Evolutionary conservation across 495 filamentous ascomycete species (phyloP), one percentile per base, ranked within the genome.

Genomic region (Coniosporium apollinis): DNA sequence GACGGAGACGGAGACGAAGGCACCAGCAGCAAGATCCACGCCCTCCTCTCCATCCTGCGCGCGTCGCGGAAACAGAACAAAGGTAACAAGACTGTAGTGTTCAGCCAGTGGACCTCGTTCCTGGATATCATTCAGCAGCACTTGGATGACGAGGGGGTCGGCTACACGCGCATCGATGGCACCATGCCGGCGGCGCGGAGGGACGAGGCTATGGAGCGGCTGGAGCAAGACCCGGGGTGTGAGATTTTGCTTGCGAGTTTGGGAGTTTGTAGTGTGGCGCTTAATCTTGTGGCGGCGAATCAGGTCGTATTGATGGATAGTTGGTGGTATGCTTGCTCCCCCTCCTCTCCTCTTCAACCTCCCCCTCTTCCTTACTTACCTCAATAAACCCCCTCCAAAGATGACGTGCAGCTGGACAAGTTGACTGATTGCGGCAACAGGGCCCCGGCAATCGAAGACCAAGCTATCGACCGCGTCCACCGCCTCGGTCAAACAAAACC

Each of bases 31-130:
- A 94, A 94, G 55, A 80, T 87, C 30, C 77, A 87, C 45, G 76
- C 79, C 4, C 61, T 94, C 0, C 60, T 91, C 46, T 71, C 74
- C 37, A 85, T 94, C 39, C 58, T 93, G 5, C 72, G 68, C 9
- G 81, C 80, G 1, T 72, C 74, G 28, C 22, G 74, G 7, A 70
- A 70, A 42, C 74, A 78, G 13, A 64, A 26, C 5, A 39, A 53
- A 21, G 37, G 60, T 5, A 82, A 72, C 26, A 94, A 94, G 51
- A 79, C 82, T 3, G 73, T 96, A 34, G 68, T 94, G 22, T 96
- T 96, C 61, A 82, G 76, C 8, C 85, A 94, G 50, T 96, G 86
- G 86, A 94, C 86, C 0, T 76, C 71, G 3, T 94, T 92, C 61
- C 65, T 96, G 1, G 67, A 80, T 31, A 67, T 94, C 34, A 68